Percentiles rank a stretch among this genome's conserved stretches.
These are phyloP conservation scores for Diaporthe vaccinii DNA, from an alignment of 2,329 filamentous ascomycete species.

Conservation along the genomic window DNA sequence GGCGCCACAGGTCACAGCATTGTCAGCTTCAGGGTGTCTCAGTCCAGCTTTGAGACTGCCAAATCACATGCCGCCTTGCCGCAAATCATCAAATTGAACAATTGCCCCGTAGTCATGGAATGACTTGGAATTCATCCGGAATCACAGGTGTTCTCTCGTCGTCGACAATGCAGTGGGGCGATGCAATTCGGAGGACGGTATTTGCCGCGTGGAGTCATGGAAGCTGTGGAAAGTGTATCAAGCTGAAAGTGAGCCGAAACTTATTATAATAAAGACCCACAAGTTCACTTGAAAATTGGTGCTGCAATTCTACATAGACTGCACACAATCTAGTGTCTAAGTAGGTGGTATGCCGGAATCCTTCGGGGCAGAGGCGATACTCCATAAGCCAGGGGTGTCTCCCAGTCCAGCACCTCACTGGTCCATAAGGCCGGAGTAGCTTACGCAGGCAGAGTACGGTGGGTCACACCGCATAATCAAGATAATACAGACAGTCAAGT, in stretches of 20 bases:
- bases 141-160: background rate
- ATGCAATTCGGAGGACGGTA: background rate
- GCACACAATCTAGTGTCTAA: background rate
- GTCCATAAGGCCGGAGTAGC: background rate
- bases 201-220: background rate
- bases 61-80: too few species aligned
- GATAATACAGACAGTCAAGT: slow-evolving; percentile 8
- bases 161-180: background rate
- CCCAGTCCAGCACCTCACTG: background rate
- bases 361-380: slow-evolving; percentile 12
- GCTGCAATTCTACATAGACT: background rate
- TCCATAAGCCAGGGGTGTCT: slow-evolving; percentile 7
- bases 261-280: slow-evolving; percentile 9
- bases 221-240: background rate
- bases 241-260: background rate
- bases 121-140: background rate
- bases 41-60: too few species aligned
- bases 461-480: slow-evolving; percentile 31
- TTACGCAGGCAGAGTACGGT: background rate
- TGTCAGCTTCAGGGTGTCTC: too few species aligned
- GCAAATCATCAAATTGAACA: too few species aligned
- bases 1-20: too few species aligned
- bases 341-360: slow-evolving; percentile 22
- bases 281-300: background rate
- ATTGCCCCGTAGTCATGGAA: too few species aligned